Evolutionary conservation across 2,329 filamentous ascomycete genomes (phyloP).

Genomic region (Endoconidiophora laricicola): DNA sequence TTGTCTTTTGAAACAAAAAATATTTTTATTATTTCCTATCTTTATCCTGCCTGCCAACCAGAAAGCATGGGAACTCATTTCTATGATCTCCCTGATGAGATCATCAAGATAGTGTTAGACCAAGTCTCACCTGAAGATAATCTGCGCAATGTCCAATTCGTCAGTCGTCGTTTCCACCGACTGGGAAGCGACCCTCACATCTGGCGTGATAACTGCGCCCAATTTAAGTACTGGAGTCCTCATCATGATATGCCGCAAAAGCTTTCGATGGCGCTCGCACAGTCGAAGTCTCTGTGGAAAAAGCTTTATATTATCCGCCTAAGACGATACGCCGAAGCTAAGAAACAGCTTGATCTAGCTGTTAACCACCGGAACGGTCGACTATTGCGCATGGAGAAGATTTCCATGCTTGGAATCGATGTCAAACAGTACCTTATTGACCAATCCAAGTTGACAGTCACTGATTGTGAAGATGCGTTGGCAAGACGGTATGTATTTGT

Average conservation of each 20-base stretch:
- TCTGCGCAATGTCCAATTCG: conserved; percentile 29
- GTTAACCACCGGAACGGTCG: conserved; percentile 54
- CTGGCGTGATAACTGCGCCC: conserved; percentile 62
- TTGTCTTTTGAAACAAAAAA: neutral
- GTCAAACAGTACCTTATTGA: conserved; percentile 68
- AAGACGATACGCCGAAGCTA: conserved; percentile 33
- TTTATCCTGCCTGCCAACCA: neutral
- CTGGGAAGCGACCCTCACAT: conserved; percentile 57
- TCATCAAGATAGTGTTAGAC: conserved; percentile 62
- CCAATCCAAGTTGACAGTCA: conserved; percentile 43
- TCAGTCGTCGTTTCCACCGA: conserved; percentile 46
- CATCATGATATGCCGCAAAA: conserved; percentile 44
- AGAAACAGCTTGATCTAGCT: conserved; percentile 46
- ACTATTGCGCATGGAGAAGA: conserved; percentile 49
- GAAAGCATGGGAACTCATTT: conserved; percentile 2
- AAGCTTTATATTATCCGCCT: conserved; percentile 42
- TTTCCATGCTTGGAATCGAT: conserved; percentile 65
- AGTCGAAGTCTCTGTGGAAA: conserved; percentile 55
- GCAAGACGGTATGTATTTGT: conserved; percentile 41
- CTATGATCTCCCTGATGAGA: conserved; percentile 56
- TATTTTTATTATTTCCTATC: neutral
- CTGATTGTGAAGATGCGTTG: conserved; percentile 50
- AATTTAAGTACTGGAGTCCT: conserved; percentile 60
- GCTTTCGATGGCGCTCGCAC: conserved; percentile 28
- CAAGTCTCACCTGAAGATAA: conserved; percentile 41